Base-by-base conservation (phyloP, 228 moss, liverwort and hornwort species). In the Sphagnum fallax region DNA sequence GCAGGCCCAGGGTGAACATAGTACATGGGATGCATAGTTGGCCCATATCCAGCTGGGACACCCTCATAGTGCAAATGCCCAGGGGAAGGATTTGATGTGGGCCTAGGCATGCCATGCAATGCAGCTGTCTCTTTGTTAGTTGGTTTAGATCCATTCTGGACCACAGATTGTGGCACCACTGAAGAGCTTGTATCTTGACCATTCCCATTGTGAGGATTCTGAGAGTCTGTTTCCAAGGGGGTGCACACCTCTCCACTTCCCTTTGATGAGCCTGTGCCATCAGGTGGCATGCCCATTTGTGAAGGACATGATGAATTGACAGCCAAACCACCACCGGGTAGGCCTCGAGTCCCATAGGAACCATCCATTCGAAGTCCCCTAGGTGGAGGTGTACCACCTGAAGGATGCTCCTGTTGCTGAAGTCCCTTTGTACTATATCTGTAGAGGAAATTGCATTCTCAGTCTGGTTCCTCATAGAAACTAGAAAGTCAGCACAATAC, bases 341-440 rank as follows among this genome's bases (percentile, higher is more conserved):
- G 48, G 16, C 81, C 67, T 64, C 80, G 81, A 5, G 71, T 66
- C 8, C 82, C 82, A 51, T 55, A 55, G 55, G 9, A 8, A 4
- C 75, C 74, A 6, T 73, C 70, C 73, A 85, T 52, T n/a, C 85
- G 70, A 61, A 79, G 90, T 9, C 81, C 78, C 63, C 69, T 68
- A 4, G 71, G 66, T 1, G 82, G 74, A 8, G 88, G 76, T n/a
- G 86, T 73, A 52, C 71, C 76, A 49, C 87, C 91, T 11, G 77
- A 57, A 55, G 55, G 55, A 0, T 79, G 81, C 53, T 84, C 79
- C 61, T 83, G 75, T 71, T 91, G 93, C 7, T 32, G 32, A 32
- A 32, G 32, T 32, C 86, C 93, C 60, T 75, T 88, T 11, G 85
- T 87, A 68, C 93, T 90, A 53, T 97, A 97, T 57, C 97, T 97